Conservation (phyloP, 164 flowering plant genomes). For the Buxus sempervirens region DNA sequence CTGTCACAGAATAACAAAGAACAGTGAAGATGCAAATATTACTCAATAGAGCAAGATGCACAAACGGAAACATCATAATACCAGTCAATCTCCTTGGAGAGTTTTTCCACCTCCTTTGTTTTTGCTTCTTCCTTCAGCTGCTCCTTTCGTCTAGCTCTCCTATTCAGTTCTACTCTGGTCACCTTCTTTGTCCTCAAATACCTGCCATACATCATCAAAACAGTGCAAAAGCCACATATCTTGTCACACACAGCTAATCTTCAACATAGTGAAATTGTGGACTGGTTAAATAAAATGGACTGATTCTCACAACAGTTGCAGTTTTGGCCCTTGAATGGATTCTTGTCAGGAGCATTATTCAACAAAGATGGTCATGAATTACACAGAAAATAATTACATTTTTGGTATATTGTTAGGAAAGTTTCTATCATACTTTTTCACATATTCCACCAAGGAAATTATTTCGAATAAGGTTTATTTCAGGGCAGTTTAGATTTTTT, state of each 20-base stretch:
- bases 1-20: slow-evolving; percentile 31
- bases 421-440: too few species aligned
- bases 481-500: too few species aligned
- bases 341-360: too few species aligned
- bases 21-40: neutral
- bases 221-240: neutral
- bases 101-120: slow-evolving; percentile 42
- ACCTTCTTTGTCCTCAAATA: slow-evolving; percentile 49
- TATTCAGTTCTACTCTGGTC: slow-evolving; percentile 71
- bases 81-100: slow-evolving; percentile 83
- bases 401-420: too few species aligned
- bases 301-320: too few species aligned
- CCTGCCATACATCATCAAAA: slow-evolving; percentile 34
- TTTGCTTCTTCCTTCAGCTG: slow-evolving; percentile 55
- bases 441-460: too few species aligned
- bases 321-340: too few species aligned
- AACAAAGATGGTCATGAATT: too few species aligned
- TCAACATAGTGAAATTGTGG: neutral
- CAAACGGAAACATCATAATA: slow-evolving; percentile 12
- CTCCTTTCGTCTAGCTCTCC: slow-evolving; percentile 73
- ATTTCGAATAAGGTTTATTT: too few species aligned
- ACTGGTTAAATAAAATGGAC: neutral
- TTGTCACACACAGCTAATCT: neutral
- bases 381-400: too few species aligned
- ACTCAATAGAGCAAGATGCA: neutral